Evolutionary conservation across 164 flowering plant species (phyloP).

Genomic region (Tetrastigma voinierianum): DNA sequence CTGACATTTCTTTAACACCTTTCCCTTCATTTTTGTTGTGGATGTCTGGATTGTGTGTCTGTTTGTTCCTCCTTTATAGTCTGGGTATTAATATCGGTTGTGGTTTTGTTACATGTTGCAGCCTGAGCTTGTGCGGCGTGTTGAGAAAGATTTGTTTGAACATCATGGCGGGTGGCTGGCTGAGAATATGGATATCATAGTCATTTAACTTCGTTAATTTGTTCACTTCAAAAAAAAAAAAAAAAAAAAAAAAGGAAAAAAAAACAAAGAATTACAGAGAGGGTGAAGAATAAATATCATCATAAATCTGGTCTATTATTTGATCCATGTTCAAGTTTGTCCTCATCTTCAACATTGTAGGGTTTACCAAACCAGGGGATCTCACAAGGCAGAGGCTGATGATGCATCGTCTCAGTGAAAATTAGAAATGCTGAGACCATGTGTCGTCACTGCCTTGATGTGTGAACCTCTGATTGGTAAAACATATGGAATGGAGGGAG

Average conservation of each 20-base stretch:
- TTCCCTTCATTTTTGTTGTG: too few relatives aligned
- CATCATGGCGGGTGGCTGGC: constrained; percentile 69
- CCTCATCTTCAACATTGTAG: neutral
- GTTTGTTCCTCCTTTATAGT: too few relatives aligned
- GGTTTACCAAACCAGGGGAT: neutral
- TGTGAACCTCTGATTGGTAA: neutral
- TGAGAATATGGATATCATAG: constrained; percentile 75
- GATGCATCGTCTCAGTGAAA: neutral
- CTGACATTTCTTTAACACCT: too few relatives aligned
- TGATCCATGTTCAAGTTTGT: neutral
- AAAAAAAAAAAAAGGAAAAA: neutral
- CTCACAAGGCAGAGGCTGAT: neutral
- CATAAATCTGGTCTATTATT: neutral
- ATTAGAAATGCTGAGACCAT: neutral
- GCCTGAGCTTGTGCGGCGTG: constrained; percentile 95
- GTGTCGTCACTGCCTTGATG: neutral
- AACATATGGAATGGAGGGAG: neutral
- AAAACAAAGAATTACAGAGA: neutral
- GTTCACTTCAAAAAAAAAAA: too few relatives aligned
- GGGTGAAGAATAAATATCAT: neutral
- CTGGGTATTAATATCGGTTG: too few relatives aligned
- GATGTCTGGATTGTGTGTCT: too few relatives aligned
- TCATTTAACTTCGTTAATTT: neutral
- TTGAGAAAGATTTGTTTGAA: constrained; percentile 75
- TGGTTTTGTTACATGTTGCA: constrained; percentile 27